phyloP scores from a whole-genome alignment of 768 basidiomycete species.

The Termitomyces sp. region DNA sequence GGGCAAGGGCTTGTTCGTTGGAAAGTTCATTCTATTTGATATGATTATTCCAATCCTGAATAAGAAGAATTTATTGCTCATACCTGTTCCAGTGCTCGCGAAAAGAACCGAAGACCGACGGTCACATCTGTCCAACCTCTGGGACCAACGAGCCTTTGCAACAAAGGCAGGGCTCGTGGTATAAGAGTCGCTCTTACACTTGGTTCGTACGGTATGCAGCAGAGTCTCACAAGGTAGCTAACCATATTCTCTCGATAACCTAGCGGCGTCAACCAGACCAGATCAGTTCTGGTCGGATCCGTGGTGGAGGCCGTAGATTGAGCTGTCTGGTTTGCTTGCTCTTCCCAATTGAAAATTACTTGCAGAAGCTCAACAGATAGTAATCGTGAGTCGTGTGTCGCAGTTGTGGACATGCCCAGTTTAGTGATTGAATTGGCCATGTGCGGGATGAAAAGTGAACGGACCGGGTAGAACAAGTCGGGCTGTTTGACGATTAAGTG shows the following conservation, averaged over 20 bases:
- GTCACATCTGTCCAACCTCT: conserved; percentile 90
- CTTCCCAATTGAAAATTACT: conserved; percentile 93
- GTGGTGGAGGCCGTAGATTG: conserved; percentile 10
- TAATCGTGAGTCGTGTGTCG: conserved; percentile 76
- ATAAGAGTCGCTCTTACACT: conserved; percentile 44
- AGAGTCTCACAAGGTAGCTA: conserved; percentile 91
- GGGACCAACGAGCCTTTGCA: conserved; percentile 78
- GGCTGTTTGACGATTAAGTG: conserved; percentile 90
- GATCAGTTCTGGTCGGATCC: conserved; percentile 22
- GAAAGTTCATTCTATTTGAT: conserved; percentile 63
- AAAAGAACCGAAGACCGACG: conserved; percentile 88
- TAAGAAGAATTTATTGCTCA: conserved; percentile 16
- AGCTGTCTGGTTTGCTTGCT: conserved; percentile 43
- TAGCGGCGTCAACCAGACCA: conserved; percentile 71
- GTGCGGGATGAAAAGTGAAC: conserved; percentile 88
- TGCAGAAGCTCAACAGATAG: conserved; percentile 90
- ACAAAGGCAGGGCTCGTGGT: conserved; percentile 59
- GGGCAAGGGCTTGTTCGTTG: conserved; percentile 57
- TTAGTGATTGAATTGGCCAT: conserved; percentile 89
- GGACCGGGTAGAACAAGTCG: conserved; percentile 88
- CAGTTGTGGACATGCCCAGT: conserved; percentile 72
- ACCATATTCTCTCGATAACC: conserved; percentile 87
- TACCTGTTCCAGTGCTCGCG: conserved; percentile 79
- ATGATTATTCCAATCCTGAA: not conserved
- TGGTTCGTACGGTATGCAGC: conserved; percentile 64